phyloP scores from a whole-genome alignment of 2,329 filamentous ascomycete genomes.

The Penicillium janthinellum region DNA sequence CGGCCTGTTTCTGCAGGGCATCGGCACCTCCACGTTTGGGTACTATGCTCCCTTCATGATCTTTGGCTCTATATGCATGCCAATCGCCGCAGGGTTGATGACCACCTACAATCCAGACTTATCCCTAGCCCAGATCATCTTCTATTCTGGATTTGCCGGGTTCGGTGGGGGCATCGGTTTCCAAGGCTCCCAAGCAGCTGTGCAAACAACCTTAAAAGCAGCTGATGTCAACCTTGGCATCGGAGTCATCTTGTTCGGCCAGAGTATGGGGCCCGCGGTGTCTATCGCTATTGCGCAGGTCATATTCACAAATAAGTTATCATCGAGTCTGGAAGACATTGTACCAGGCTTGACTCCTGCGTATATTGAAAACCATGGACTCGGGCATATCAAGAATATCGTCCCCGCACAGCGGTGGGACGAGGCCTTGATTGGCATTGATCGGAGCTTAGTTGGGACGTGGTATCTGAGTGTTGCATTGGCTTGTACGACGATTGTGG shows the following conservation, averaged over 20 bases:
- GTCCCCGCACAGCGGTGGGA: conserved; percentile 13
- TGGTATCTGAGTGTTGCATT: conserved; percentile 29
- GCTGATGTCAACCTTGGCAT: conserved; percentile 33
- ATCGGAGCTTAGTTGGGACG: conserved; percentile 22
- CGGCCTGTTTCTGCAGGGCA: conserved; percentile 23
- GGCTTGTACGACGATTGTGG: conserved; percentile 26
- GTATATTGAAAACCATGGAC: conserved; percentile 20
- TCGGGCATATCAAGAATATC: conserved; percentile 21
- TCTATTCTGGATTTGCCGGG: conserved; percentile 32
- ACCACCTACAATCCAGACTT: conserved; percentile 32
- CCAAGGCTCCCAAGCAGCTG: conserved; percentile 31
- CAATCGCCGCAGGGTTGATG: conserved; percentile 37
- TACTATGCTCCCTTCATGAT: conserved; percentile 43
- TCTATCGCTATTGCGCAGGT: conserved; percentile 57
- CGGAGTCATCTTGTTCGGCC: conserved; percentile 38
- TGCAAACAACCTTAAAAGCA: conserved; percentile 31
- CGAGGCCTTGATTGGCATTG: conserved; percentile 24
- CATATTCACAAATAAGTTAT: conserved; percentile 54
- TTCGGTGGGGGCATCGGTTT: conserved; percentile 37
- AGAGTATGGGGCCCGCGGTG: conserved; percentile 46
- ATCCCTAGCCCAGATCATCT: conserved; percentile 28
- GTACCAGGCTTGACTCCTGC: conserved; percentile 17
- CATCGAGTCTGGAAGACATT: conserved; percentile 14
- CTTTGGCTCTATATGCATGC: conserved; percentile 33
- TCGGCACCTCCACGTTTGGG: conserved; percentile 28